phyloP scores from a whole-genome alignment of 2,329 filamentous ascomycete genomes.

The Hypoxylon sp. region DNA sequence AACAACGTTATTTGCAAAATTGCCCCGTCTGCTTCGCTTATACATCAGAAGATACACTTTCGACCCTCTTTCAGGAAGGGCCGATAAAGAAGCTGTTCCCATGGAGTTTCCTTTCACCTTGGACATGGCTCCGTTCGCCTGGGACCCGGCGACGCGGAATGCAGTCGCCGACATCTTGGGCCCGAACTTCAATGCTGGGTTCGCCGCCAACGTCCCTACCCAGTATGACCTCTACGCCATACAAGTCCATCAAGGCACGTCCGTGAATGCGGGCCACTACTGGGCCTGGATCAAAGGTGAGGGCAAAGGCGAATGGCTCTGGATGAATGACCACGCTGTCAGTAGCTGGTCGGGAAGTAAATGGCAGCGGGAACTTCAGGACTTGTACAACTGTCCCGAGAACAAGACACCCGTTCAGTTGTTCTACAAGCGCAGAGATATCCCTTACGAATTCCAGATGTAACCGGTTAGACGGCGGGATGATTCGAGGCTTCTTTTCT shows the following conservation, averaged over 20 bases:
- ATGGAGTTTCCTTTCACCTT: constrained; percentile 79
- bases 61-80: background rate
- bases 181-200: constrained; percentile 52
- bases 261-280: constrained; percentile 83
- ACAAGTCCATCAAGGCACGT: constrained; percentile 80
- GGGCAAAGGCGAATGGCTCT: constrained; percentile 59
- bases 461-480: constrained; percentile 2
- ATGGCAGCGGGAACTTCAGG: constrained; percentile 5
- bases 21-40: constrained; percentile 80
- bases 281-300: constrained; percentile 74
- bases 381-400: constrained; percentile 15
- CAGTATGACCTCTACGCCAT: constrained; percentile 90
- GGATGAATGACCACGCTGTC: constrained; percentile 62
- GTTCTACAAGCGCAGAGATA: constrained; percentile 48
- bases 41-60: constrained; percentile 61
- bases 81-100: background rate
- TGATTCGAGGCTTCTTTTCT: background rate
- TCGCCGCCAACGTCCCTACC: constrained; percentile 67
- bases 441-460: constrained; percentile 6
- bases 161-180: constrained; percentile 7
- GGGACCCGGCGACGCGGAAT: constrained; percentile 3
- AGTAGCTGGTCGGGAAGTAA: background rate
- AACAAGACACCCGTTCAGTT: constrained; percentile 38
- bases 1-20: background rate
- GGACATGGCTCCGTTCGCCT: constrained; percentile 63